phyloP scores from a whole-genome alignment of 2,329 filamentous ascomycete genomes.

The Claviceps humidiphila region DNA sequence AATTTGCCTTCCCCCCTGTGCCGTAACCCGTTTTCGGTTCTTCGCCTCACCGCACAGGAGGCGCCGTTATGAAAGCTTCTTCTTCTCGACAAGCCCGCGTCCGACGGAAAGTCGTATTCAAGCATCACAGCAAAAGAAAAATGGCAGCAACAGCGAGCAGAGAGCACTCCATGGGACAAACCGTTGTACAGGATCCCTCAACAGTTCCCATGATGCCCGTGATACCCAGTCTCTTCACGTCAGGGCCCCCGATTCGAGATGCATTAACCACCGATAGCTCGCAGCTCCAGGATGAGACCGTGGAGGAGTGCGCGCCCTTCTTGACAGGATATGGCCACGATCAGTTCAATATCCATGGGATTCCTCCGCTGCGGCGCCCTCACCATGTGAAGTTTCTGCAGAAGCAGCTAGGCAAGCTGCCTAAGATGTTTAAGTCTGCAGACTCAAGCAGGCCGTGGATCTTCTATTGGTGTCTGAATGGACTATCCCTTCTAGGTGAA shows the following conservation, averaged over 20 bases:
- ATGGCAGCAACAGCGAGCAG: slow-evolving; percentile 4
- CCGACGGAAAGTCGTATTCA: slow-evolving; percentile 6
- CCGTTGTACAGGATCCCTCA: slow-evolving; percentile 8
- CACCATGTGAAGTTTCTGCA: slow-evolving; percentile 50
- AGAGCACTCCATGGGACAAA: neutral
- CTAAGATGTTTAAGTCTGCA: slow-evolving; percentile 55
- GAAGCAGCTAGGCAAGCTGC: slow-evolving; percentile 46
- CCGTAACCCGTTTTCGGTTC: neutral
- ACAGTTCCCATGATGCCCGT: slow-evolving; percentile 21
- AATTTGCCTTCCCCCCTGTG: neutral
- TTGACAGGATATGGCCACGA: slow-evolving; percentile 42
- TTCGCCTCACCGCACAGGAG: neutral
- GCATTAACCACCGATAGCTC: slow-evolving; percentile 55
- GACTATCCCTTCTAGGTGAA: slow-evolving; percentile 61
- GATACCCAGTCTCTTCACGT: slow-evolving; percentile 45
- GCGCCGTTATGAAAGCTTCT: slow-evolving; percentile 4
- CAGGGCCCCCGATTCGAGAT: slow-evolving; percentile 51
- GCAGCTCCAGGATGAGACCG: slow-evolving; percentile 51
- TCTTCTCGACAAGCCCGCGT: slow-evolving; percentile 3
- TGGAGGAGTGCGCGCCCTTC: slow-evolving; percentile 55
- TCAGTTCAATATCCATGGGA: slow-evolving; percentile 54
- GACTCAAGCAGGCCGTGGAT: slow-evolving; percentile 91
- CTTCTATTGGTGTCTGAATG: slow-evolving; percentile 81
- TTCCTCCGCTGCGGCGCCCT: slow-evolving; percentile 59
- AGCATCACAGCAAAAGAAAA: slow-evolving; percentile 3